Base-by-base conservation (phyloP, 768 basidiomycete species). In the Udeniomyces megalosporus region DNA sequence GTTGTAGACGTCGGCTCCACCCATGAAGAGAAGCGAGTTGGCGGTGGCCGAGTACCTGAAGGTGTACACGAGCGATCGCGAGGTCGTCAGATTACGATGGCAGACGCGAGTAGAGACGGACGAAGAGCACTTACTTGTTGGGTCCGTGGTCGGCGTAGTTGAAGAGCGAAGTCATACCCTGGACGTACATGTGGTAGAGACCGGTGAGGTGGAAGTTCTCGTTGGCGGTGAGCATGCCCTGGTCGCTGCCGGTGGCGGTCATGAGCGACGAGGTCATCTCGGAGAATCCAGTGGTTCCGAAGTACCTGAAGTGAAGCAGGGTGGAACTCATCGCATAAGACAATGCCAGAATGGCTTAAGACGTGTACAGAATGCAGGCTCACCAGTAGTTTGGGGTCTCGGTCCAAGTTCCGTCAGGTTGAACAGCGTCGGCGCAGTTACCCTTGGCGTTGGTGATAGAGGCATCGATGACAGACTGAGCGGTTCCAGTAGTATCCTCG, bases 321-420 rank as follows among this genome's bases (percentile, higher is more conserved):
- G n/a, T n/a, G n/a, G n/a, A n/a, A n/a, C n/a, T n/a, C 26, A 15
- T n/a, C n/a, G 17, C 50, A 7, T n/a, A n/a, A n/a, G 24, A 52
- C 31, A n/a, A 52, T 17, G 50, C 26, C 31, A 15, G 6, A 28
- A 15, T 31, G 22, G 11, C 48, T 14, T 8, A 26, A 22, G 14
- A 62, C 15, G 57, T 60, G 52, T 66, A 62, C 15, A 66, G 67
- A 46, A 69, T 70, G 48, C 68, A 70, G 22, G 32, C 38, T 28
- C 88, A 88, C 88, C 88, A 91, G 70, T 90, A 93, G 74, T 97
- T 88, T 38, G 87, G 78, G 0, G 91, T 95, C 74, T 99, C 95
- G 26, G 81, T 76, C 91, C 93, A 96, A 20, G 88, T 84, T 17
- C 93, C 92, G 70, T 95, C 69, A 44, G 60, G 28, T 35, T 62